Base-by-base conservation (phyloP, 441 rosid genomes). In the Monsonia emarginata region DNA sequence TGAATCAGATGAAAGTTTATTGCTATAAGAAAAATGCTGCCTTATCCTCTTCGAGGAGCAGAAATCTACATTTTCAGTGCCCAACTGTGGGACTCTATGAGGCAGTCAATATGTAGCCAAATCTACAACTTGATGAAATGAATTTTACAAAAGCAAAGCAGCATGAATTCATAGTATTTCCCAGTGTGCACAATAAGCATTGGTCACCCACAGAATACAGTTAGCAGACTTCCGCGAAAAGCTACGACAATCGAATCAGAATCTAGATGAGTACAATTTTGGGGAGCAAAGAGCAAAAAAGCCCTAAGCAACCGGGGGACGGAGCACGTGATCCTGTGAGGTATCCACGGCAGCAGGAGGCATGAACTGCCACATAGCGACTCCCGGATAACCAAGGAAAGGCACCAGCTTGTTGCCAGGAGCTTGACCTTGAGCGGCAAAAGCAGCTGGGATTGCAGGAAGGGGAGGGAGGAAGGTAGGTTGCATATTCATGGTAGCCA, bases 321-420 rank as follows among this genome's bases (percentile, higher is more conserved):
- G 97, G 69, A 91, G 96, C 62, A 91, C 95, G 50, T 94, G 99
- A 79, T 94, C 99, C 82, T 94, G 96, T 22, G 99, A 94, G 67
- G 99, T 94, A 78, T 94, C 99, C 42, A 89, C 90, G 9, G 94
- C 79, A 69, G 99, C 95, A 67, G 99, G 97, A 63, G 97, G 99
- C 97, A 94, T 86, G 81, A 94, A 94, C 76, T 94, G 99, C 99
- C 99, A 94, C 97, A 94, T 94, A 14, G 99, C 96, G 50, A 89
- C 90, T 74, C 97, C 92, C 0, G 97, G 99, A 75, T 94, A 94
- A 68, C 97, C 74, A 56, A 90, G 85, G 85, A 89, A 72, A 19
- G 99, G 97, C 69, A 94, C 90, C 84, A 94, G 73, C 82, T 94
- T 94, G 86, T 82, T 89, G 68, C 97, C 95, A 1, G 87, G 85